phyloP scores from a whole-genome alignment of 2,329 filamentous ascomycete genomes.

The Ophiognomonia clavigignenti-juglandacearum region DNA sequence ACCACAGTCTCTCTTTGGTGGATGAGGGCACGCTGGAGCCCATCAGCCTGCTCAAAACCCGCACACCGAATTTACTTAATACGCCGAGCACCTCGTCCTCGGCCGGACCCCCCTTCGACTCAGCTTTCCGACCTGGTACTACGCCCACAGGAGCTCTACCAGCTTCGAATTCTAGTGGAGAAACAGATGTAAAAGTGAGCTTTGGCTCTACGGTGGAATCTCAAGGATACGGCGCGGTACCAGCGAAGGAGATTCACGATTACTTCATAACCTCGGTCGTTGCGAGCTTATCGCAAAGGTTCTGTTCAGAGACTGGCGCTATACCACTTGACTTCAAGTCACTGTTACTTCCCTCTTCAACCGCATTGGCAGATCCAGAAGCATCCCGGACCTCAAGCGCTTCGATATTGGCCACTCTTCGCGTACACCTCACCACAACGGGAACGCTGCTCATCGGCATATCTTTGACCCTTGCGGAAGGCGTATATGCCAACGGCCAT shows the following conservation, averaged over 20 bases:
- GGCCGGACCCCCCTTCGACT: constrained; percentile 34
- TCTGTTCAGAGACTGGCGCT: constrained; percentile 44
- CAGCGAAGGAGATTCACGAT: constrained; percentile 44
- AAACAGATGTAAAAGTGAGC: constrained; percentile 26
- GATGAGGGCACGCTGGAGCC: constrained; percentile 50
- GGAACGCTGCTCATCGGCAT: constrained; percentile 49
- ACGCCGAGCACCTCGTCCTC: constrained; percentile 44
- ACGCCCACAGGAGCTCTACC: constrained; percentile 18
- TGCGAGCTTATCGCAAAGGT: constrained; percentile 43
- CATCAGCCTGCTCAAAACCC: constrained; percentile 40
- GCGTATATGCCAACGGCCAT: constrained; percentile 43
- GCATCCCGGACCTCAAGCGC: constrained; percentile 20
- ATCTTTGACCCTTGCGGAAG: constrained; percentile 41
- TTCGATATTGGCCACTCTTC: constrained; percentile 44
- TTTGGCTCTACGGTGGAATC: constrained; percentile 22
- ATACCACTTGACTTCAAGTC: constrained; percentile 50
- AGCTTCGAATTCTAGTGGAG: no score
- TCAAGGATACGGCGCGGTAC: constrained; percentile 29
- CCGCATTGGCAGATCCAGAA: constrained; percentile 25
- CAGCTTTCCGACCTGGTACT: constrained; percentile 25
- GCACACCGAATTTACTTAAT: constrained; percentile 35
- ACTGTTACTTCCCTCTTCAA: constrained; percentile 37
- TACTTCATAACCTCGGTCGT: constrained; percentile 50
- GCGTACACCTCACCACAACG: constrained; percentile 51
- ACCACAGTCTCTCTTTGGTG: constrained; percentile 37